phyloP scores from a whole-genome alignment of 202 grass and related monocot genomes.

The Setaria viridis region DNA sequence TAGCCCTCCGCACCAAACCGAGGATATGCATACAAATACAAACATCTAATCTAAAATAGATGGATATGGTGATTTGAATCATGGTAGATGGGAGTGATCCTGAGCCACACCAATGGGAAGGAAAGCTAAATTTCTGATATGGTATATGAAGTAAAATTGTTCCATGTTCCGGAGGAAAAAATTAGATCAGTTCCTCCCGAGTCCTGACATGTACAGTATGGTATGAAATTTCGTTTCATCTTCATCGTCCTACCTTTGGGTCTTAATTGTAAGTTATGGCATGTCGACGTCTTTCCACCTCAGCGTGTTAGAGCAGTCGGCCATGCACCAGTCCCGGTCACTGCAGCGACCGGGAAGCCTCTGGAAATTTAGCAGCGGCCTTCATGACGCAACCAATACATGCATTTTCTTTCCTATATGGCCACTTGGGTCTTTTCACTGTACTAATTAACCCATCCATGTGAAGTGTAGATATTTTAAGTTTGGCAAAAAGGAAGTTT shows the following conservation, averaged over 20 bases:
- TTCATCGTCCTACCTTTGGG: background rate
- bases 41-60: background rate
- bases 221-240: background rate
- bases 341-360: background rate
- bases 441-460: background rate
- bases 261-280: background rate
- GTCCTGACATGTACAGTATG: background rate
- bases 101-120: background rate
- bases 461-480: background rate
- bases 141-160: background rate
- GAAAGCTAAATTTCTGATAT: background rate
- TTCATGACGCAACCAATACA: background rate
- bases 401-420: background rate
- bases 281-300: background rate
- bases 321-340: background rate
- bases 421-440: background rate
- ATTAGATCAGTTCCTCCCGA: background rate
- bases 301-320: background rate
- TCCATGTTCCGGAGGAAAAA: background rate
- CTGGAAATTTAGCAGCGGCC: slow-evolving; percentile 7
- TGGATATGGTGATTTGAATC: background rate
- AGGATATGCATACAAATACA: too few relatives aligned
- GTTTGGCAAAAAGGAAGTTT: background rate
- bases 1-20: too few relatives aligned
- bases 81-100: background rate